Evolutionary conservation across 495 filamentous ascomycete genomes (phyloP), one percentile per base, ranked within the genome.

Genomic region (Aspergillus diversus): DNA sequence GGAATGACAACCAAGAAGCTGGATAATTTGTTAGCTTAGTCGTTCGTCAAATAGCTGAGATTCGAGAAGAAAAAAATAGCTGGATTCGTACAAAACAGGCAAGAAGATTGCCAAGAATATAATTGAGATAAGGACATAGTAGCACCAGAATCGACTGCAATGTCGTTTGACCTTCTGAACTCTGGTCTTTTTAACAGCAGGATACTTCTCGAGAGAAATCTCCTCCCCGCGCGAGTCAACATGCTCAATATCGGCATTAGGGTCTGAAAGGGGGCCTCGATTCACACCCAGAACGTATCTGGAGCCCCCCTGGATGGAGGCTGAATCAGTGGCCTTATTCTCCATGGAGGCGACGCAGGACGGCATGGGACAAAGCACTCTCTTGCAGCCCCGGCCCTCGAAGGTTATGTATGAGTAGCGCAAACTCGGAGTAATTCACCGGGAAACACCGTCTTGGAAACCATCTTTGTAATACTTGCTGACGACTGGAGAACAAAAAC

Each of bases 1-100:
- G 79, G 79, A 21, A 81, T 75, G 46, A 72, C 66, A 52, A 79
- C 64, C 5, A 78, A 62, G 70, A 81, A 81, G 62, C 79, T 81
- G 54, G 21, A 27, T 27, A 27, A 27, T 27, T 27, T 27, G 21
- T 27, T 27, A 27, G 21, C 2, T 27, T 27, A 27, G 1, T 27
- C 2, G 21, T 27, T 27, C 21, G 21, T 27, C 21, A 27, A 27
- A 27, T 27, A 27, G 21, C 21, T 27, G 21, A 1, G 21, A 27
- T 27, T 27, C 21, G 1, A 27, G 21, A 27, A 27, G 1, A 27
- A 2, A 5, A 3, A 43, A n/a, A 27, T 1, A 8, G 7, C 55
- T 33, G 33, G 49, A 13, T 11, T 67, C 74, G 62, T 69, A 77
- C 74, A 80, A 75, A 48, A 78, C 66, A 7, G 74, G 77, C 17